Base-by-base conservation (phyloP, 2,329 filamentous ascomycete species). In the Penicillium decumbens region DNA sequence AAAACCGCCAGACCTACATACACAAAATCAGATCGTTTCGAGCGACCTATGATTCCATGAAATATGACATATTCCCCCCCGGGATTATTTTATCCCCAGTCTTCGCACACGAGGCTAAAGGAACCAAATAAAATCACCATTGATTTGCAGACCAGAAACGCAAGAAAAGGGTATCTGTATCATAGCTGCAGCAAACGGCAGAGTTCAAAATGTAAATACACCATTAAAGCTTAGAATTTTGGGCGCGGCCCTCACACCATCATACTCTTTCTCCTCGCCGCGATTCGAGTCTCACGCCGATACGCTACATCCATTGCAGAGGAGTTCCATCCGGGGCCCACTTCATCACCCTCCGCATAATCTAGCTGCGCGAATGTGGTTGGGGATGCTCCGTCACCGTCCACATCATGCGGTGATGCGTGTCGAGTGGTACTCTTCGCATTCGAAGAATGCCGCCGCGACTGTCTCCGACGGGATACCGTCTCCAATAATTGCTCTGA, bases 231-330 rank as follows among this genome's bases (percentile, higher is more conserved):
- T 32, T 37, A 30, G 18, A 30, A 35, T 15, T n/a, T 43, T 18
- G 24, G 20, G 40, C 33, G 29, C n/a, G 13, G 8, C 41, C n/a
- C 27, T 61, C 43, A 72, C 41, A 72, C 52, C 65, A 73, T 69
- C 69, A 71, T 73, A 49, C 70, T 73, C 52, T 61, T 67, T 53
- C 71, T 64, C 45, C 70, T 62, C 27, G 65, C 59, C 18, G 61
- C 61, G 41, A 60, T 58, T n/a, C 69, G 64, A 38, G 68, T 64
- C 9, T 61, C 59, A n/a, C 66, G 64, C 41, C 52, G 62, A 24
- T 53, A 51, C 30, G 40, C 51, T n/a, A 45, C 41, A 43, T 56
- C 54, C n/a, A 51, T 52, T 41, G 47, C 38, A 20, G 40, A 30
- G 23, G 41, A 24, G n/a, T 49, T 41, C 40, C 43, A 45, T 6